These are phyloP conservation scores for Annona cherimola DNA, from an alignment of 164 flowering plant genomes.

Conservation along the genomic window DNA sequence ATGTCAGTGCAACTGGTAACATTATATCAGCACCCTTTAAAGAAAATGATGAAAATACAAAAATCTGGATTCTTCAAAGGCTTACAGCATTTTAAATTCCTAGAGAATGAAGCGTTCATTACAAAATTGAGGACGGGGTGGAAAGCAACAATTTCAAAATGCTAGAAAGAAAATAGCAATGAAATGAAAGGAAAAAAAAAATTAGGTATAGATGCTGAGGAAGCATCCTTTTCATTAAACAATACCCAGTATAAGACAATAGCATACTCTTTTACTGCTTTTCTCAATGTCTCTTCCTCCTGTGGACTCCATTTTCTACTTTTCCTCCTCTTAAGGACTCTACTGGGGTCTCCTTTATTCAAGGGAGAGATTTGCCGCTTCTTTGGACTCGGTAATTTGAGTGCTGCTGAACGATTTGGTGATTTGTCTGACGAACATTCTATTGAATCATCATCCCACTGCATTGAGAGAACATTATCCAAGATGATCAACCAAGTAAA, in stretches of 20 bases:
- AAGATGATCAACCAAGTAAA: not conserved
- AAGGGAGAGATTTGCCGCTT: constrained; percentile 42
- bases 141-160: not conserved
- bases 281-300: constrained; percentile 70
- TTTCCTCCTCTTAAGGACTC: constrained; percentile 36
- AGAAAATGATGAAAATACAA: too few species aligned
- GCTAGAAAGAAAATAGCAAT: not conserved
- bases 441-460: constrained; percentile 55
- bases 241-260: not conserved
- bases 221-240: not conserved
- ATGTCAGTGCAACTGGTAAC: too few species aligned
- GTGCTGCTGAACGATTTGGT: constrained; percentile 16
- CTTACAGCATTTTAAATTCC: too few species aligned
- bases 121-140: not conserved
- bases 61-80: too few species aligned
- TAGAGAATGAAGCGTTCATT: too few species aligned
- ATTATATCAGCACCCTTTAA: too few species aligned
- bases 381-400: constrained; percentile 39
- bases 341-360: constrained; percentile 20
- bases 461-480: constrained; percentile 8
- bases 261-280: constrained; percentile 53
- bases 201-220: not conserved
- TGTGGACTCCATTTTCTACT: constrained; percentile 45
- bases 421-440: constrained; percentile 28
- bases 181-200: not conserved